Evolutionary conservation across 768 basidiomycete genomes (phyloP).

Genomic region (Leccinum ochraceum): DNA sequence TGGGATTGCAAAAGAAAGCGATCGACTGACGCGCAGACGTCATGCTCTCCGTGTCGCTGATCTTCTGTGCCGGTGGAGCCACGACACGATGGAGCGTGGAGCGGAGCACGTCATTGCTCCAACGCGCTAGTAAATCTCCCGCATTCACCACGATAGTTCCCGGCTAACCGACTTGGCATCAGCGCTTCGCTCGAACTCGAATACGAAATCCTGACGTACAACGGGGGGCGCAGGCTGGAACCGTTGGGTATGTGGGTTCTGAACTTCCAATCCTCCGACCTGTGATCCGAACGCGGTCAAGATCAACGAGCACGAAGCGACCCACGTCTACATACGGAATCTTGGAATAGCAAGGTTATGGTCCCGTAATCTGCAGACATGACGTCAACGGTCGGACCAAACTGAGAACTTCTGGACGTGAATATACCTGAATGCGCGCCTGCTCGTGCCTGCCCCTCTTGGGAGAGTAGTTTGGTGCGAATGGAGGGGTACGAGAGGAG

Average conservation of each 20-base stretch:
- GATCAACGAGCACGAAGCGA: background rate
- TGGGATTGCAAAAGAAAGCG: slow-evolving; percentile 88
- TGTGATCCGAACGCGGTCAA: slow-evolving; percentile 23
- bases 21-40: slow-evolving; percentile 75
- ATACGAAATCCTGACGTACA: slow-evolving; percentile 43
- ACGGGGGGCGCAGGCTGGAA: slow-evolving; percentile 78
- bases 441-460: slow-evolving; percentile 75
- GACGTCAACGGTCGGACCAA: background rate
- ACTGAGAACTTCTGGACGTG: background rate
- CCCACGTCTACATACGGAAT: slow-evolving; percentile 44
- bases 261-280: slow-evolving; percentile 82
- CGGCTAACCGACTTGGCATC: slow-evolving; percentile 44
- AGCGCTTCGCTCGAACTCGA: background rate
- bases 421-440: slow-evolving; percentile 73
- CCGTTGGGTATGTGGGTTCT: slow-evolving; percentile 72
- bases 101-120: slow-evolving; percentile 79
- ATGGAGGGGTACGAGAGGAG: slow-evolving; percentile 83
- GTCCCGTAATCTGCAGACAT: slow-evolving; percentile 68
- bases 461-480: slow-evolving; percentile 52
- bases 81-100: slow-evolving; percentile 86
- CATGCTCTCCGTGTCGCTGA: slow-evolving; percentile 50
- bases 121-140: slow-evolving; percentile 77
- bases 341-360: slow-evolving; percentile 81
- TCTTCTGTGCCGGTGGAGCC: slow-evolving; percentile 56
- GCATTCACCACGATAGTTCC: slow-evolving; percentile 83